phyloP scores from a whole-genome alignment of 2,329 filamentous ascomycete genomes.

The Aschersonia sp. region DNA sequence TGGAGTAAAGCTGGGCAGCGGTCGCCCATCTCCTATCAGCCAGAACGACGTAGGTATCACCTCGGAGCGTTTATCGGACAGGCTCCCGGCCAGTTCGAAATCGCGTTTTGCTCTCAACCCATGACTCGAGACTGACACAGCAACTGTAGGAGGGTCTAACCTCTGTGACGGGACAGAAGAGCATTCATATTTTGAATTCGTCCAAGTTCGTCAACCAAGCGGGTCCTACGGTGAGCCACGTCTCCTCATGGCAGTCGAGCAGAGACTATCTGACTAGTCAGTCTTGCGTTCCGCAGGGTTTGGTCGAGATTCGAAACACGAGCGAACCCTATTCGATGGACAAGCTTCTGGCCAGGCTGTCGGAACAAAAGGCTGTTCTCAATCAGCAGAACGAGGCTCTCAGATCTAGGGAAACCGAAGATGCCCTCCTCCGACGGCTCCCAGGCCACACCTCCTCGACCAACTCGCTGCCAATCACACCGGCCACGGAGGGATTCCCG shows the following conservation, averaged over 20 bases:
- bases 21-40: slow-evolving; percentile 5
- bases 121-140: not conserved
- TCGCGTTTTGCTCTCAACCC: not conserved
- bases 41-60: slow-evolving; percentile 8
- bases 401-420: slow-evolving; percentile 24
- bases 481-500: slow-evolving; percentile 39
- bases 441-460: slow-evolving; percentile 35
- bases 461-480: slow-evolving; percentile 47
- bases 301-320: not conserved
- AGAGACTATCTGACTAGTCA: slow-evolving; percentile 5
- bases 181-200: slow-evolving; percentile 31
- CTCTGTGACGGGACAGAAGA: slow-evolving; percentile 21
- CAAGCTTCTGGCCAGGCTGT: slow-evolving; percentile 56
- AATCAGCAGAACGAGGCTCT: slow-evolving; percentile 42
- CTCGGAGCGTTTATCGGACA: not conserved
- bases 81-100: not conserved
- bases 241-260: not conserved
- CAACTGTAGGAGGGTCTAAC: slow-evolving; percentile 8
- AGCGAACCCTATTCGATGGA: slow-evolving; percentile 47
- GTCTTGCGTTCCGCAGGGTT: slow-evolving; percentile 20
- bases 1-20: slow-evolving; percentile 5
- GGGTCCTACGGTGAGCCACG: slow-evolving; percentile 31
- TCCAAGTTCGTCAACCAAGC: slow-evolving; percentile 42
- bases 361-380: slow-evolving; percentile 52
- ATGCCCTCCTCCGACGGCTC: slow-evolving; percentile 14